Evolutionary conservation across 345 rosid genomes (phyloP).

Genomic region (Arabidopsis suecica): DNA sequence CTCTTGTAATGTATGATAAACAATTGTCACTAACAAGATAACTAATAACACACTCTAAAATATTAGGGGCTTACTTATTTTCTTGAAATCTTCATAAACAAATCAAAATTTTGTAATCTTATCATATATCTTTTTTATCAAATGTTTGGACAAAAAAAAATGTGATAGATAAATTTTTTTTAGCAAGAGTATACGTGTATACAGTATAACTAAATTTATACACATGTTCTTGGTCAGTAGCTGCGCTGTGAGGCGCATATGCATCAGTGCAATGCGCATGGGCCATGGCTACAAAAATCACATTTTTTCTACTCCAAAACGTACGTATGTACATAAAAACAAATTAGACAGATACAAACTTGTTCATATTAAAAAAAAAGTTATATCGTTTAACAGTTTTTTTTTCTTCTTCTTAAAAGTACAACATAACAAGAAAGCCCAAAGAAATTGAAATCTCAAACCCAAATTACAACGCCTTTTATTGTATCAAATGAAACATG

Average conservation of each 20-base stretch:
- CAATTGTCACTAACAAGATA: not conserved
- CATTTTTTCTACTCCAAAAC: conserved; percentile 5
- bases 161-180: not conserved
- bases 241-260: conserved; percentile 22
- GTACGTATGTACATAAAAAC: not conserved
- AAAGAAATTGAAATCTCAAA: conserved; percentile 14
- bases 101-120: not conserved
- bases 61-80: not conserved
- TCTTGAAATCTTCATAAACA: not conserved
- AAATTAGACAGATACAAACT: conserved; percentile 22
- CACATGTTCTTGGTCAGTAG: conserved; percentile 33
- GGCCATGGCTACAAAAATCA: conserved; percentile 8
- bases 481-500: conserved; percentile 34
- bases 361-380: conserved; percentile 9
- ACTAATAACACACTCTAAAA: not conserved
- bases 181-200: conserved; percentile 14
- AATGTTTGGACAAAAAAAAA: not conserved
- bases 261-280: conserved; percentile 15
- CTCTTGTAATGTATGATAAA: not conserved
- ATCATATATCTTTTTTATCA: not conserved
- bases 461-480: conserved; percentile 27
- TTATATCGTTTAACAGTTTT: conserved; percentile 20
- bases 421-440: conserved; percentile 20
- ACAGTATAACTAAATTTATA: not conserved
- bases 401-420: not conserved